A percentile compares a stretch with the other conserved stretches of the same genome.
Conservation (phyloP, 345 rosid species). For the Eucalyptus tenuipes region DNA sequence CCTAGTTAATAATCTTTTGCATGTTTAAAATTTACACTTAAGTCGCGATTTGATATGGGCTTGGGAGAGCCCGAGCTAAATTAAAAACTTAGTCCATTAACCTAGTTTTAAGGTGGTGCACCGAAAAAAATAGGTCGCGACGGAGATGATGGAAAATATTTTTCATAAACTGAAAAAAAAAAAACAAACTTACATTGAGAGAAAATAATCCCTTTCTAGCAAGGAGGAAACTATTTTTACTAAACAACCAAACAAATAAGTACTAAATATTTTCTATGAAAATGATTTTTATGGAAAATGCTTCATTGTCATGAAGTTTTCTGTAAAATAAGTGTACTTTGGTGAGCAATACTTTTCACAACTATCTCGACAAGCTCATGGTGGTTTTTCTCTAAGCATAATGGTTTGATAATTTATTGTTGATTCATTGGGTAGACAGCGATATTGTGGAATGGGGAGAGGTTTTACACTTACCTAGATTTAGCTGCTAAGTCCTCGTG, state of each 20-base stretch:
- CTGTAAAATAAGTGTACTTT: rapidly evolving
- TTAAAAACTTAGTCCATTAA: too few species aligned
- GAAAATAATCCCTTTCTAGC: not conserved
- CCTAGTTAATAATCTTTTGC: too few species aligned
- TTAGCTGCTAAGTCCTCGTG: not conserved
- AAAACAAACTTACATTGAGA: not conserved
- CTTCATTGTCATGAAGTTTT: not conserved
- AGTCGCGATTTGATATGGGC: too few species aligned
- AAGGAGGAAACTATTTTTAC: not conserved
- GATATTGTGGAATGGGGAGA: not conserved
- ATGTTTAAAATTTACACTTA: too few species aligned
- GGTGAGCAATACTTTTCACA: too few species aligned
- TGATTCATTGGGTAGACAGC: not conserved
- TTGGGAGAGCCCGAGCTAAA: too few species aligned
- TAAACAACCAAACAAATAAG: not conserved
- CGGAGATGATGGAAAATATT: not conserved
- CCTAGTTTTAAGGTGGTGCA: too few species aligned
- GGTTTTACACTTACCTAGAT: not conserved
- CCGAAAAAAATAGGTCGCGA: too few species aligned
- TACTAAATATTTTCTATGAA: too few species aligned
- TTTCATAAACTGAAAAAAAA: not conserved
- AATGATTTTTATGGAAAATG: not conserved
- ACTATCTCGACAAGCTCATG: not conserved
- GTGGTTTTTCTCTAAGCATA: not conserved
- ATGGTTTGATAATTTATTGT: not conserved